A percentile compares a stretch with the other conserved stretches of the same genome.
Conservation (phyloP, 495 filamentous ascomycete species). For the Penicillium verhagenii region DNA sequence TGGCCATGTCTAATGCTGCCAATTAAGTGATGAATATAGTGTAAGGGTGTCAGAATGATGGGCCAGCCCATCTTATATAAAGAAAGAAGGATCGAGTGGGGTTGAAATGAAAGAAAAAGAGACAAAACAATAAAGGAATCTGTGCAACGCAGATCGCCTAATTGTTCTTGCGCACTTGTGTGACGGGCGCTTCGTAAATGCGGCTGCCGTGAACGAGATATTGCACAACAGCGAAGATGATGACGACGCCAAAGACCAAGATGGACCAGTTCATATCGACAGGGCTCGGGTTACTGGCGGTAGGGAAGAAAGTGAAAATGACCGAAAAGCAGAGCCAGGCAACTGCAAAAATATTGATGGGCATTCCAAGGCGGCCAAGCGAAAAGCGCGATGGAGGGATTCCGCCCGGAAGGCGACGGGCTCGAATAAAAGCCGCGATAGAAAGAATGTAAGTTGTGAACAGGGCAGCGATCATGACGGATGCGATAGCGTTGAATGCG, state of each 20-base stretch:
- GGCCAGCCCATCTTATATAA: conserved; percentile 3
- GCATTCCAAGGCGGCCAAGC: conserved; percentile 21
- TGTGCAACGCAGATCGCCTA: not conserved
- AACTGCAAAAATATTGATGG: conserved; percentile 26
- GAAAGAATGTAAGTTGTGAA: conserved; percentile 44
- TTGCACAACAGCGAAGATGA: conserved; percentile 42
- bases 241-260: conserved; percentile 41
- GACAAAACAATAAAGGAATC: not conserved
- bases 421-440: conserved; percentile 28
- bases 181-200: conserved; percentile 43
- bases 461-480: conserved; percentile 40
- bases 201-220: conserved; percentile 42
- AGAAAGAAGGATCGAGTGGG: not conserved
- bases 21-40: conserved; percentile 13
- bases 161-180: conserved; percentile 23
- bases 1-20: not conserved
- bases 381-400: conserved; percentile 27
- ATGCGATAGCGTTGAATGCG: conserved; percentile 46
- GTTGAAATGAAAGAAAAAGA: not conserved
- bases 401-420: conserved; percentile 22
- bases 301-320: conserved; percentile 51
- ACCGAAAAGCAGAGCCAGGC: conserved; percentile 32
- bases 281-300: conserved; percentile 27
- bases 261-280: conserved; percentile 45
- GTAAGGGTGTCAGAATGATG: not conserved